Evolutionary conservation across 352 stramenopile genomes (phyloP), one percentile per base, ranked within the genome.

Genomic region (Globisporangium lucens): DNA sequence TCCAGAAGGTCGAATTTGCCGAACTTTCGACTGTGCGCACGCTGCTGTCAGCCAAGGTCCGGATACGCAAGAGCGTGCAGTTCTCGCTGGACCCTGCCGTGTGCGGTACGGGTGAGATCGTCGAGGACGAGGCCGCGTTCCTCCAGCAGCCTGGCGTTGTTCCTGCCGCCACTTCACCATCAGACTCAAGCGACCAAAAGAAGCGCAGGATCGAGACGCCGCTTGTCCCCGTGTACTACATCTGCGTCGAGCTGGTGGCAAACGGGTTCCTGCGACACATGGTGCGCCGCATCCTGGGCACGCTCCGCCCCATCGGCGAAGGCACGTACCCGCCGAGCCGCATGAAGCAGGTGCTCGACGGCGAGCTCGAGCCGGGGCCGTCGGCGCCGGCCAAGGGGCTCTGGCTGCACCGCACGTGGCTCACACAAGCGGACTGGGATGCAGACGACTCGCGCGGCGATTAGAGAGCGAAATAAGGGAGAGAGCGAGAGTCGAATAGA

Each of bases 211-310:
- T 80, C 15, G 57, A 80, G 10, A 71, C 24, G 2, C 22, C 46
- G 3, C 60, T 33, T 10, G 43, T 62, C 0, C 75, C 79, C 0
- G 78, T 91, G n/a, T 77, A 94, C 62, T 93, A 90, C 47, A 76
- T 94, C 35, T 96, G 88, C 69, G 76, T 96, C 27, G 88, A 96
- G 73, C 74, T 96, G 27, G 70, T 92, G 47, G 88, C 86, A 30
- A 94, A 89, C 53, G 88, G 88, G 4, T 96, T 96, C 63, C 68
- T 96, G n/a, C 72, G 88, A 13, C 88, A 96, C 73, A 96, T 96
- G 88, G 85, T 96, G 67, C 85, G 88, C 10, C 85, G 88, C 5
- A 96, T 96, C 68, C 78, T 96, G 13, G 88, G 88, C 52, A 96
- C 85, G 7, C 59, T 91, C 47, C 83, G 88, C 9, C 84, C 78